Evolutionary conservation across 1,139 yeast genomes (phyloP).

Genomic region (Kluyveromyces sp.): DNA sequence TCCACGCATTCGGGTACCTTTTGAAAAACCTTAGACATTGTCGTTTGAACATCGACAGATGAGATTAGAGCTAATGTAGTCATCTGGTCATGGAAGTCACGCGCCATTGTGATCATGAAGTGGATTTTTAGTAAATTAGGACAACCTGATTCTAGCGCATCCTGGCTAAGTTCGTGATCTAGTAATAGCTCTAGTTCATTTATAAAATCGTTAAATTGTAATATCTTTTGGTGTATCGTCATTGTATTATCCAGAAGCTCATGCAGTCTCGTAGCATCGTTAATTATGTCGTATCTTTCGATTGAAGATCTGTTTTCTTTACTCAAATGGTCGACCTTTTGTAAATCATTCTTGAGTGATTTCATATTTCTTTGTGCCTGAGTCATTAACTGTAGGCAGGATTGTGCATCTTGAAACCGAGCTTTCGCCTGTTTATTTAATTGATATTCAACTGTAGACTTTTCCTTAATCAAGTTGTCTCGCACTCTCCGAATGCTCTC

Average conservation of each 20-base stretch:
- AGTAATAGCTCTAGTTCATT: conserved; percentile 46
- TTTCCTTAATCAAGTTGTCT: conserved; percentile 58
- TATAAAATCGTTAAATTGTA: conserved; percentile 46
- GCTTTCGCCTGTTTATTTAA: conserved; percentile 48
- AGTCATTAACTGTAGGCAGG: conserved; percentile 24
- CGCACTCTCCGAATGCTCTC: conserved; percentile 30
- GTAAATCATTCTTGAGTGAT: conserved; percentile 46
- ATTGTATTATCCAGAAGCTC: conserved; percentile 68
- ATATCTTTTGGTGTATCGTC: conserved; percentile 55
- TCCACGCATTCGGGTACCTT: conserved; percentile 38
- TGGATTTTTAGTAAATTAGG: conserved; percentile 61
- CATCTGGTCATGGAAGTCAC: conserved; percentile 76
- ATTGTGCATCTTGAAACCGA: conserved; percentile 20
- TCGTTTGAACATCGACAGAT: conserved; percentile 63
- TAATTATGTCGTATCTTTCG: conserved; percentile 50
- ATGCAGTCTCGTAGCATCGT: conserved; percentile 56
- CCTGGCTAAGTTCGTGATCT: conserved; percentile 44
- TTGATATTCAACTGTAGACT: conserved; percentile 64
- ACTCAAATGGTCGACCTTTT: conserved; percentile 50
- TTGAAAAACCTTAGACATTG: conserved; percentile 53
- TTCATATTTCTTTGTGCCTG: conserved; percentile 35
- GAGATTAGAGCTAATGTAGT: conserved; percentile 44
- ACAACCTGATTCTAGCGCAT: conserved; percentile 47
- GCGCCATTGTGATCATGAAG: conserved; percentile 55
- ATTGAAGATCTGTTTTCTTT: conserved; percentile 46